Evolutionary conservation across 805 yeast genomes (phyloP).

Genomic region (Cyberlindnera saturnus): DNA sequence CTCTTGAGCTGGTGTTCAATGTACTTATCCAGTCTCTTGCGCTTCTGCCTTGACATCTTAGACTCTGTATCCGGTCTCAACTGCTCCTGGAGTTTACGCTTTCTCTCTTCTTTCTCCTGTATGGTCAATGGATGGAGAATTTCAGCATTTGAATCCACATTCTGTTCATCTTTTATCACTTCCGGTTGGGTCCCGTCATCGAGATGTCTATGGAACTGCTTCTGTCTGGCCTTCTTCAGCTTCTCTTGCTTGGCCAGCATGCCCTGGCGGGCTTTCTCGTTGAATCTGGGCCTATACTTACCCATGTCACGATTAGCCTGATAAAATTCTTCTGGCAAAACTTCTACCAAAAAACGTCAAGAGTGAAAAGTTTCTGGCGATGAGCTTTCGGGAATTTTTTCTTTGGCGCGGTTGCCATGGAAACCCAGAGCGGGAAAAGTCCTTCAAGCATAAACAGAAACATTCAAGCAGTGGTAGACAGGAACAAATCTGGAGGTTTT

Average conservation of each 20-base stretch:
- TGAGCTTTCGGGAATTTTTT: constrained; percentile 11
- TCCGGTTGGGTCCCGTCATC: constrained; percentile 33
- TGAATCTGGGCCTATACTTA: constrained; percentile 71
- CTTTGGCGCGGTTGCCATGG: not conserved
- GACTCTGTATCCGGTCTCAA: constrained; percentile 56
- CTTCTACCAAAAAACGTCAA: no score
- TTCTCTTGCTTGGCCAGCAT: constrained; percentile 75
- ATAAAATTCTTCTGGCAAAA: not conserved
- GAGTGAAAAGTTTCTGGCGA: constrained; percentile 5
- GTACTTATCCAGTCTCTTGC: constrained; percentile 81
- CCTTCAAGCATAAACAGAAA: no score
- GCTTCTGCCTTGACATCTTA: constrained; percentile 65
- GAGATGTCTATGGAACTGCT: constrained; percentile 51
- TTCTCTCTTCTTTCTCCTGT: constrained; percentile 58
- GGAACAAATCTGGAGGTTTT: no score
- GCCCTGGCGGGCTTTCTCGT: constrained; percentile 82
- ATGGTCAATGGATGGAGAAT: constrained; percentile 55
- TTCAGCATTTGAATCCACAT: constrained; percentile 51
- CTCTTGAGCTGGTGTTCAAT: constrained; percentile 85
- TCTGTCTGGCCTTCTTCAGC: constrained; percentile 60
- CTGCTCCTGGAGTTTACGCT: constrained; percentile 55
- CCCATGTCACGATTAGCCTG: constrained; percentile 49
- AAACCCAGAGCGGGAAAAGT: no score
- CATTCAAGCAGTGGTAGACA: no score
- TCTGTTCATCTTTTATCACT: constrained; percentile 12